phyloP scores from a whole-genome alignment of 345 rosid genomes.

The Citrus glauca region DNA sequence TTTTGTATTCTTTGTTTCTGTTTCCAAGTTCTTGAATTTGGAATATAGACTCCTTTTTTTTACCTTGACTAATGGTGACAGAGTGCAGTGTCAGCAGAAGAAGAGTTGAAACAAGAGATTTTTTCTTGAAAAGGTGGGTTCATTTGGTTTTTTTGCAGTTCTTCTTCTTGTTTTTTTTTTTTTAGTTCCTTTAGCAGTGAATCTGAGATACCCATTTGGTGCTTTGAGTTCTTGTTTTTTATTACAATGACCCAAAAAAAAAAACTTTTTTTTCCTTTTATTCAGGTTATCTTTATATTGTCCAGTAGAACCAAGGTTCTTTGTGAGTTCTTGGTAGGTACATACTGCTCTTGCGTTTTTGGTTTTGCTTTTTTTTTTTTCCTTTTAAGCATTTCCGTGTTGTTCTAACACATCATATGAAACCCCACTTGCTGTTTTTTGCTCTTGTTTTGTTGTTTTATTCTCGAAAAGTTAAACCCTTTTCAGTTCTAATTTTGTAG shows the following conservation, averaged over 20 bases:
- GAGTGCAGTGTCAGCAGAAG: not conserved
- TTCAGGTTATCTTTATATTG: not conserved
- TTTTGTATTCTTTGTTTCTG: not conserved
- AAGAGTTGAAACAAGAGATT: not conserved
- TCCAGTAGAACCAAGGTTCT: not conserved
- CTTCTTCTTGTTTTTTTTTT: not conserved
- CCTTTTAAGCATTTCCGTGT: too few relatives aligned
- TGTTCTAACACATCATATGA: not conserved
- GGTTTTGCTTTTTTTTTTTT: not conserved
- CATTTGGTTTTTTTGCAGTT: not conserved
- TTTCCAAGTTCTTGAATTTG: not conserved
- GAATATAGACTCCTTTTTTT: not conserved
- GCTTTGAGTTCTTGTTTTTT: not conserved
- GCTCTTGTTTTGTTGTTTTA: not conserved
- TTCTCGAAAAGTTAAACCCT: not conserved
- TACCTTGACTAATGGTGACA: not conserved
- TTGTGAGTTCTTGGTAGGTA: not conserved
- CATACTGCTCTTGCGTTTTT: not conserved
- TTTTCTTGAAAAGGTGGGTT: not conserved
- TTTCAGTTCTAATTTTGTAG: not conserved
- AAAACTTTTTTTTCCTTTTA: too few relatives aligned
- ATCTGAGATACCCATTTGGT: not conserved
- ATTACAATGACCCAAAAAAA: not conserved
- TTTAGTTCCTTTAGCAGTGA: not conserved
- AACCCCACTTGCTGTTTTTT: not conserved